Conservation (phyloP, 2,329 filamentous ascomycete species). For the Fusarium sp. region DNA sequence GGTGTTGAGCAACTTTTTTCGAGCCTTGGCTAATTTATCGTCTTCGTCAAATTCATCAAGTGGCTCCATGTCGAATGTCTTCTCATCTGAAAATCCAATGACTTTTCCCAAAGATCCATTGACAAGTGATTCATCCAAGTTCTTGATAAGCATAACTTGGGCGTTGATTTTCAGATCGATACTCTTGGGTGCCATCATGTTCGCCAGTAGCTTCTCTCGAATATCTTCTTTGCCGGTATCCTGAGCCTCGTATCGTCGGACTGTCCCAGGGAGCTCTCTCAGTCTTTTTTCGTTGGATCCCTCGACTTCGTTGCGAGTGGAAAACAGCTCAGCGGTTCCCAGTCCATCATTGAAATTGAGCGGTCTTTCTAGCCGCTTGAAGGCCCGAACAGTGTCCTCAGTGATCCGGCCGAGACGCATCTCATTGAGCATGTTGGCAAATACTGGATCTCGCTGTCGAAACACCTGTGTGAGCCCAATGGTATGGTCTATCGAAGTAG, state of each 20-base stretch:
- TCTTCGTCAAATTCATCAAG: conserved; percentile 58
- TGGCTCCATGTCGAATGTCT: conserved; percentile 55
- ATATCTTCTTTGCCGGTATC: conserved; percentile 80
- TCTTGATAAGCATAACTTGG: conserved; percentile 99
- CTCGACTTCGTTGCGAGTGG: conserved; percentile 91
- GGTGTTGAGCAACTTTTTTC: conserved; percentile 67
- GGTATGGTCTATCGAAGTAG: conserved; percentile 91
- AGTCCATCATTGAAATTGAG: conserved; percentile 81
- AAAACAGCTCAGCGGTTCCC: conserved; percentile 85
- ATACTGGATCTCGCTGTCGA: conserved; percentile 89
- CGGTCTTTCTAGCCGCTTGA: conserved; percentile 78
- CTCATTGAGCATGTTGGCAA: conserved; percentile 96
- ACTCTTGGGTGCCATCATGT: conserved; percentile 90
- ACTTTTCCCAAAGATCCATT: conserved; percentile 95
- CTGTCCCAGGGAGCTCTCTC: conserved; percentile 75
- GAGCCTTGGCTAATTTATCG: conserved; percentile 62
- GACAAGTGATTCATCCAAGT: conserved; percentile 92
- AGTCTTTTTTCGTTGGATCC: conserved; percentile 84
- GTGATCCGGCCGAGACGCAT: conserved; percentile 91
- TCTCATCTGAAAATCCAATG: conserved; percentile 59
- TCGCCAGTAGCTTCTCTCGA: conserved; percentile 82
- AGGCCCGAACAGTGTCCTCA: conserved; percentile 80
- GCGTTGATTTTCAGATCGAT: conserved; percentile 90
- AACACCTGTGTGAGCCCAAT: conserved; percentile 97
- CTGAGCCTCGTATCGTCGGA: conserved; percentile 76